Base-by-base conservation (phyloP, 176 grass and related monocot genomes). In the Aegilops tauschii region DNA sequence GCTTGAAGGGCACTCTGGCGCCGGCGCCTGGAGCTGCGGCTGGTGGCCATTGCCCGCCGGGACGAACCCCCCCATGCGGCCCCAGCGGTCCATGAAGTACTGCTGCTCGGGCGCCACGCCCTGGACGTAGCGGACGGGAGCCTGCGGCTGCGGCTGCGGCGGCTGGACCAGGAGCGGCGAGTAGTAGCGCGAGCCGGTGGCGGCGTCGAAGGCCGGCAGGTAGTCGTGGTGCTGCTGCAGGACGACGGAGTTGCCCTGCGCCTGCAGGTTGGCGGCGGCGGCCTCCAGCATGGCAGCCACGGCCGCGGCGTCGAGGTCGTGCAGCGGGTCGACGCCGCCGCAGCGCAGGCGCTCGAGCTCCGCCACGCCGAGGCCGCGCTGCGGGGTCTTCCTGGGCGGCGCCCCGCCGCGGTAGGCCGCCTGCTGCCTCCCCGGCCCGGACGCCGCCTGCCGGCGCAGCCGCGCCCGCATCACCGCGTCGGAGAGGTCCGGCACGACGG, bases 291-390 rank as follows among this genome's bases (percentile, higher is more conserved):
- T 75, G 84, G 59, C 80, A 12, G 83, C 83, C 16, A 68, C 69
- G 16, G 63, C 56, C 1, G 82, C 82, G 35, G 39, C 37, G 70
- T 76, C 76, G 85, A 83, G 84, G 49, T 92, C 86, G 18, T 56
- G 77, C 14, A 89, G 76, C 69, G 89, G 90, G 69, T 91, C 86
- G 72, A 75, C 42, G 20, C 85, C 89, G 25, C 91, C 86, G 84
- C 89, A 86, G 3, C 93, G 93, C 61, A 95, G 88, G 11, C 91
- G 88, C 89, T 95, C 93, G 50, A 95, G 93, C 73, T 93, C 91
- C 58, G 91, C 91, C 20, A 95, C 91, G 67, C 93, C 93, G 64
- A 95, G 93, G 10, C 93, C 93, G 12, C 93, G 88, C 89, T 95
- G 89, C 37, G 93, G 88, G 17, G 81, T 40, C 45, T 88, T 90